Base-by-base conservation (phyloP, 192 early-diverging fungal genomes). In the Allomyces arbusculus region DNA sequence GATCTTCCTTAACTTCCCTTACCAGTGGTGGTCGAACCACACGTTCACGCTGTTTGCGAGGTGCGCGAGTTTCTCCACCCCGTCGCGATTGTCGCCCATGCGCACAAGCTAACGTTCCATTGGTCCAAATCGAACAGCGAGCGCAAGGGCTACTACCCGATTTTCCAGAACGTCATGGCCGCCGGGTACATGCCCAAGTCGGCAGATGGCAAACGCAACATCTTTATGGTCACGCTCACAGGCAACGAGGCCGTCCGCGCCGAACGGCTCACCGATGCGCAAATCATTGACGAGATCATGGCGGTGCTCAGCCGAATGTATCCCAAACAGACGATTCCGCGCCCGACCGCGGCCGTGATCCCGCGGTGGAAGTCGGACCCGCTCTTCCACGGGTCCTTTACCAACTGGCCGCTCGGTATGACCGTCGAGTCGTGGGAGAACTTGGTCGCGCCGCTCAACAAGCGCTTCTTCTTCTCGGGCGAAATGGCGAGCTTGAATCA, bases 391-490 rank as follows among this genome's bases (percentile, higher is more conserved):
- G 73, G 75, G 10, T 71, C 72, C 11, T 76, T 74, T 61, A 71
- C 73, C 0, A 76, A 76, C 64, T 76, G 75, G 75, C 70, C 73
- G 12, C 50, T 74, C 10, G 75, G 75, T 24, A 66, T 68, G 12
- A 58, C 55, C 0, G 25, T 44, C 23, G 61, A 69, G 44, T 70
- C 73, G 24, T 73, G 74, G 28, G 24, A 69, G 14, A 76, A 76
- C 40, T 62, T 76, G 65, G 69, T 70, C 7, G 73, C 69, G 3
- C 75, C 73, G 24, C 33, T 76, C n/a, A 70, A 69, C 62, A 63
- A 63, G 16, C 67, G 68, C 12, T 43, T 76, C n/a, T 76, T 69
- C 72, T 76, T 76, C 62, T 62, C 75, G 44, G 75, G 75, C n/a
- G 75, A 76, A 65, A 70, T 73, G 7, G 69, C 66, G 63, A 71